Conservation (phyloP, 2,329 filamentous ascomycete genomes). For the Helotiales sp. region DNA sequence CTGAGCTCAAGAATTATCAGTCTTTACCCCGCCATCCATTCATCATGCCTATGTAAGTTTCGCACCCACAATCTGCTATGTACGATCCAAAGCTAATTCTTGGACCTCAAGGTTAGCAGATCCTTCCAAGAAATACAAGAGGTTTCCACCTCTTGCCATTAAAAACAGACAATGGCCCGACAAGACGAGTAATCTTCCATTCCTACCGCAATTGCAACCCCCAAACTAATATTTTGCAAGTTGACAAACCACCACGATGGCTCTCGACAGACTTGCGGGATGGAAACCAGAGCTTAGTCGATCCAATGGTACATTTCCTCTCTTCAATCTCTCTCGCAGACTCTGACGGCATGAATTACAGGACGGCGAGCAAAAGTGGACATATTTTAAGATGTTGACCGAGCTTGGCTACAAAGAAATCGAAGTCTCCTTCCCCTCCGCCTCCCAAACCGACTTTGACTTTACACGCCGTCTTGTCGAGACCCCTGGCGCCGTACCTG, state of each 20-base stretch:
- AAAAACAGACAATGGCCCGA: constrained; percentile 47
- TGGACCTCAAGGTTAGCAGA: constrained; percentile 62
- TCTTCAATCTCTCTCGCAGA: background rate
- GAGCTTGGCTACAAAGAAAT: constrained; percentile 97
- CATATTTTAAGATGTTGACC: constrained; percentile 91
- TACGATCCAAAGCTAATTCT: background rate
- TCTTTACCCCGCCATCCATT: constrained; percentile 21
- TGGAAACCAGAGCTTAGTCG: constrained; percentile 89
- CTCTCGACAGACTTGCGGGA: constrained; percentile 86
- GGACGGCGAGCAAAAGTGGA: constrained; percentile 94
- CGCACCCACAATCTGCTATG: background rate
- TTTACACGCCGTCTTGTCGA: constrained; percentile 87
- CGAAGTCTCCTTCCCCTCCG: constrained; percentile 92
- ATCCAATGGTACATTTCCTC: constrained; percentile 74
- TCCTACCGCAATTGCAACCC: no score
- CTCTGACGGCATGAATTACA: constrained; percentile 37
- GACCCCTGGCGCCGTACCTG: constrained; percentile 78
- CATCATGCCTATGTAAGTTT: constrained; percentile 27
- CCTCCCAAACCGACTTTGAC: constrained; percentile 93
- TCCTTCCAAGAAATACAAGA: constrained; percentile 74
- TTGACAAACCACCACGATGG: constrained; percentile 88
- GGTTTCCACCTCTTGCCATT: constrained; percentile 61
- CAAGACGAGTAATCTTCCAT: no score
- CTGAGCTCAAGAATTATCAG: background rate
- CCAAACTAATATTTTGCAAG: no score